Evolutionary conservation across 176 grass and related monocot species (phyloP).

Genomic region (Eremochloa ophiuroides): DNA sequence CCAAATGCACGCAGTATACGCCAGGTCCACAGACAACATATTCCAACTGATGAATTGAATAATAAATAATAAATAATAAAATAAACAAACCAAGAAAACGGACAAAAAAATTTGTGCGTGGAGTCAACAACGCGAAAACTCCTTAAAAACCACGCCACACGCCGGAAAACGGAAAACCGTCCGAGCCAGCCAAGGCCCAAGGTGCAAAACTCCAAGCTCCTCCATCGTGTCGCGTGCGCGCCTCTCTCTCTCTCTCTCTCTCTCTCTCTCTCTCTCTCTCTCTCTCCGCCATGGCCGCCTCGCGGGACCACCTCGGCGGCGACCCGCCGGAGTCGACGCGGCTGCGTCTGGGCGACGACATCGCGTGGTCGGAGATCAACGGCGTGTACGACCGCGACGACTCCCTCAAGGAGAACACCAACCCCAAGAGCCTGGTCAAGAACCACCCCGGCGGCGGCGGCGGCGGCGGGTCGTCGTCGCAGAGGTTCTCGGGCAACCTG

Average conservation of each 20-base stretch:
- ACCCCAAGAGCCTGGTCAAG: constrained; percentile 62
- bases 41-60: too few relatives aligned
- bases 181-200: too few relatives aligned
- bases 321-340: constrained; percentile 44
- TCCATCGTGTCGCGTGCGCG: neutral
- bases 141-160: constrained; percentile 24
- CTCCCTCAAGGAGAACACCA: constrained; percentile 91
- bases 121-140: neutral
- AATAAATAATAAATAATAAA: too few relatives aligned
- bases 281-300: neutral
- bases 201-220: neutral
- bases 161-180: neutral
- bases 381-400: constrained; percentile 78
- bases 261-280: neutral
- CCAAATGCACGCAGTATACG: too few relatives aligned
- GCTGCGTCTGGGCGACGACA: constrained; percentile 38
- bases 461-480: constrained; percentile 24
- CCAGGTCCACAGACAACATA: neutral
- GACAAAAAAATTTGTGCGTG: neutral
- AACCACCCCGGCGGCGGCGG: neutral
- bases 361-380: constrained; percentile 61
- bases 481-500: constrained; percentile 72
- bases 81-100: neutral
- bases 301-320: neutral
- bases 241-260: neutral